phyloP scores from a whole-genome alignment of 1,284 basidiomycete species.

The Polyporus tsugae region DNA sequence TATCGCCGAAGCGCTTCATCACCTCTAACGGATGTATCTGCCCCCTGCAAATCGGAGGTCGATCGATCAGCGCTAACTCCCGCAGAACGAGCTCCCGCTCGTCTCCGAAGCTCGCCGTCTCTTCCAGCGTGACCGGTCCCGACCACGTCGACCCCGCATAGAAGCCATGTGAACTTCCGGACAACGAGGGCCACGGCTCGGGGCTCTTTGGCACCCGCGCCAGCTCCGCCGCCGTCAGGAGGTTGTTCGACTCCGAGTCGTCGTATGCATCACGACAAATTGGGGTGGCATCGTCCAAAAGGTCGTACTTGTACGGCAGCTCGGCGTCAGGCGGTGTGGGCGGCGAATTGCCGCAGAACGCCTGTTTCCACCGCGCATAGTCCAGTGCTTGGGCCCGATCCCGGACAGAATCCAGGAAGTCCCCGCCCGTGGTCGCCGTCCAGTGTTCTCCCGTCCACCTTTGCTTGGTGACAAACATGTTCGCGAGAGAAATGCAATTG shows the following conservation, averaged over 20 bases:
- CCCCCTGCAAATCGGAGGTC: not conserved
- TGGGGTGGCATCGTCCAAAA: not conserved
- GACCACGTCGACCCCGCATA: not conserved
- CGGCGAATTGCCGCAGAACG: not conserved
- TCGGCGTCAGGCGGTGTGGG: not conserved
- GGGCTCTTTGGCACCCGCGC: not conserved
- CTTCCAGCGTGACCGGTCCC: not conserved
- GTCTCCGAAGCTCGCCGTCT: not conserved
- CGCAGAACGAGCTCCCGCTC: not conserved
- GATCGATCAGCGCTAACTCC: not conserved
- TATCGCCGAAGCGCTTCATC: not conserved
- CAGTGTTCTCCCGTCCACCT: not conserved
- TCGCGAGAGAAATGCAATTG: not conserved
- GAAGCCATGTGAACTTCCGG: not conserved
- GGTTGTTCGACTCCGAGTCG: not conserved
- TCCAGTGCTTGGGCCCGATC: not conserved
- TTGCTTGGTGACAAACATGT: not conserved
- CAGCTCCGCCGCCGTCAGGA: not conserved
- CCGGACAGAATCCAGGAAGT: not conserved
- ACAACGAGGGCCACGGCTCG: not conserved
- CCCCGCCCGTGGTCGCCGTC: not conserved
- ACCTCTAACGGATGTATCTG: not conserved
- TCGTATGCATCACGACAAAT: not conserved
- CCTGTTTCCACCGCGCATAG: conserved; percentile 1
- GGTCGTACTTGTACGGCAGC: not conserved